These are phyloP conservation scores for Leccinum broughii DNA, from an alignment of 768 basidiomycete genomes.

Conservation along the genomic window DNA sequence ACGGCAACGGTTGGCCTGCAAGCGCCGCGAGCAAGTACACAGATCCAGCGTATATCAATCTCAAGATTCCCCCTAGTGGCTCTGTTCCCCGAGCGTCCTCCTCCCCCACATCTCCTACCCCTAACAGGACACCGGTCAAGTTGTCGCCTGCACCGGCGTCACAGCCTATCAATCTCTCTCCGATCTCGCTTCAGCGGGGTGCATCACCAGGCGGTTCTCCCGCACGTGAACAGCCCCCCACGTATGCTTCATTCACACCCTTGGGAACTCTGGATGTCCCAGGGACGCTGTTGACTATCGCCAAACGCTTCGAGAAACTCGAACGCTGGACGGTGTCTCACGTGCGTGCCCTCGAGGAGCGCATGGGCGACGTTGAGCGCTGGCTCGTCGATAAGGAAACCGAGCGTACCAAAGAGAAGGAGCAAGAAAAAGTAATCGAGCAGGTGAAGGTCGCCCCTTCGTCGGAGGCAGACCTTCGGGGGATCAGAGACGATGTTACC, in stretches of 20 bases:
- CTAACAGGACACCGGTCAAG: constrained; percentile 35
- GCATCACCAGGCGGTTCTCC: constrained; percentile 39
- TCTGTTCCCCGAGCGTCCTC: constrained; percentile 50
- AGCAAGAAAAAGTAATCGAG: constrained; percentile 25
- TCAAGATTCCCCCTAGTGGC: constrained; percentile 51
- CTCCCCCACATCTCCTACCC: constrained; percentile 63
- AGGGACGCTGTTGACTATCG: constrained; percentile 71
- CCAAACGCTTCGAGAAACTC: constrained; percentile 79
- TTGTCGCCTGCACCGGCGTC: constrained; percentile 41
- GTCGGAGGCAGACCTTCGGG: constrained; percentile 42
- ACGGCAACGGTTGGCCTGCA: constrained; percentile 56
- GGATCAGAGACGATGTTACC: constrained; percentile 65
- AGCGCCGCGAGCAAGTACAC: constrained; percentile 49
- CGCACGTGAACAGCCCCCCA: constrained; percentile 55
- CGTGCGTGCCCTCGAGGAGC: constrained; percentile 84
- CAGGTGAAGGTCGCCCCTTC: constrained; percentile 13
- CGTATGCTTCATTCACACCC: constrained; percentile 73
- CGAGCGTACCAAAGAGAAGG: constrained; percentile 48
- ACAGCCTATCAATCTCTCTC: constrained; percentile 51
- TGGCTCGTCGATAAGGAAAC: constrained; percentile 87
- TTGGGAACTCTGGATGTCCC: constrained; percentile 76
- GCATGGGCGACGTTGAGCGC: constrained; percentile 89
- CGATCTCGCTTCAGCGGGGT: constrained; percentile 59
- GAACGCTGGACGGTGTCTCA: constrained; percentile 90
- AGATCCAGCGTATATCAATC: constrained; percentile 59